Evolutionary conservation across 2,329 filamentous ascomycete genomes (phyloP).

Genomic region (Talaromyces sp.): DNA sequence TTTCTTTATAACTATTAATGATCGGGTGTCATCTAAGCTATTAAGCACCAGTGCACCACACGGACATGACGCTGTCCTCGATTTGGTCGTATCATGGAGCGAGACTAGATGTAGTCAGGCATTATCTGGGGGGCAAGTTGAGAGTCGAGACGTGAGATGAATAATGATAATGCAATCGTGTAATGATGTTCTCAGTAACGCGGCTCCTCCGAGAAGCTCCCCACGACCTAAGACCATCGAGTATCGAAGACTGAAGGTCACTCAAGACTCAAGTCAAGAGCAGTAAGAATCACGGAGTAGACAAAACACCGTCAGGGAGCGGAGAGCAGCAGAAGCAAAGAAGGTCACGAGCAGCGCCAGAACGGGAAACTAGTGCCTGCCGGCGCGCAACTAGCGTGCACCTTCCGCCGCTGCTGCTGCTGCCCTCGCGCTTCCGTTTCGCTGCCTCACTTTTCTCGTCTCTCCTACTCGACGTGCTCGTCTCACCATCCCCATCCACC

Average conservation of each 20-base stretch:
- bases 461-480: neutral
- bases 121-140: neutral
- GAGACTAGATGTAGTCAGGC: neutral
- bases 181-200: neutral
- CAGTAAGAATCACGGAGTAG: too few species aligned
- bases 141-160: neutral
- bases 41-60: too few species aligned
- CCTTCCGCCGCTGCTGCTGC: constrained; percentile 11
- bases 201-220: too few species aligned
- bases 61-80: neutral
- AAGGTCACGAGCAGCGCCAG: neutral
- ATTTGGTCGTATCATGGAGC: neutral
- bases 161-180: neutral
- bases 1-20: neutral
- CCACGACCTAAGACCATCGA: too few species aligned
- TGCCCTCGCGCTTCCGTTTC: constrained; percentile 27
- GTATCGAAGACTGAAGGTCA: too few species aligned
- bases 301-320: too few species aligned
- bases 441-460: constrained; percentile 29
- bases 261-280: too few species aligned
- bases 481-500: neutral
- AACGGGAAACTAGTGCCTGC: neutral
- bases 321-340: neutral
- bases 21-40: neutral
- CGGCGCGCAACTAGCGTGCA: neutral